These are phyloP conservation scores for Colletotrichum tofieldiae DNA, from an alignment of 2,329 filamentous ascomycete species.

Conservation along the genomic window DNA sequence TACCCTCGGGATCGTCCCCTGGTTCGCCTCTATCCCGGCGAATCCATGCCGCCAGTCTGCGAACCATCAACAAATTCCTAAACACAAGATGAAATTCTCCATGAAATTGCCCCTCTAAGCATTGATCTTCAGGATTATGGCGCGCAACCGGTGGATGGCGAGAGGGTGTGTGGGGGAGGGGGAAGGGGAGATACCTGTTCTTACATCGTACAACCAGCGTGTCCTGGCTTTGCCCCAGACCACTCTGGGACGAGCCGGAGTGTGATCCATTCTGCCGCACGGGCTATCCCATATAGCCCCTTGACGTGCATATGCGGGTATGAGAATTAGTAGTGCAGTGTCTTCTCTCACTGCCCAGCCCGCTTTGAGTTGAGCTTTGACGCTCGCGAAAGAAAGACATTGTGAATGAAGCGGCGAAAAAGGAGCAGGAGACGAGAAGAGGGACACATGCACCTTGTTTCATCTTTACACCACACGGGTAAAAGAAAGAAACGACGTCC, in stretches of 20 bases:
- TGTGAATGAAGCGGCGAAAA: neutral
- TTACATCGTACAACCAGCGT: slow-evolving; percentile 32
- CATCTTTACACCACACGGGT: slow-evolving; percentile 37
- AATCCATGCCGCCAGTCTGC: slow-evolving; percentile 10
- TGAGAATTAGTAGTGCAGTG: slow-evolving; percentile 8
- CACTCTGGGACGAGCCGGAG: slow-evolving; percentile 13
- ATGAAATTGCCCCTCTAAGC: slow-evolving; percentile 22
- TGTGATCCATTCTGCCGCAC: slow-evolving; percentile 24
- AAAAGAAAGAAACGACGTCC: slow-evolving; percentile 41
- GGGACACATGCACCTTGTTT: slow-evolving; percentile 28
- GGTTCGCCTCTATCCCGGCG: neutral
- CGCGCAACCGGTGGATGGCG: neutral
- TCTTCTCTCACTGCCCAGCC: neutral
- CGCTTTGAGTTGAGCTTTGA: slow-evolving; percentile 22
- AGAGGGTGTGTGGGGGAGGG: neutral
- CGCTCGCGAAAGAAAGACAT: neutral
- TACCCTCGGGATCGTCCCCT: slow-evolving; percentile 13
- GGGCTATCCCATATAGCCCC: slow-evolving; percentile 32
- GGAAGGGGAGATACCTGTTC: slow-evolving; percentile 15
- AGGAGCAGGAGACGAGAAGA: neutral
- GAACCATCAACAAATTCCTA: slow-evolving; percentile 11
- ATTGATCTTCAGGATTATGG: slow-evolving; percentile 22
- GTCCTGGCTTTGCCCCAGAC: slow-evolving; percentile 37
- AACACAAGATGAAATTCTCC: slow-evolving; percentile 35
- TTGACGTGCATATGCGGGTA: slow-evolving; percentile 35